Percentiles rank a stretch among this genome's conserved stretches.
phyloP scores from a whole-genome alignment of 2,329 filamentous ascomycete species.

The Rasamsonia emersonii region DNA sequence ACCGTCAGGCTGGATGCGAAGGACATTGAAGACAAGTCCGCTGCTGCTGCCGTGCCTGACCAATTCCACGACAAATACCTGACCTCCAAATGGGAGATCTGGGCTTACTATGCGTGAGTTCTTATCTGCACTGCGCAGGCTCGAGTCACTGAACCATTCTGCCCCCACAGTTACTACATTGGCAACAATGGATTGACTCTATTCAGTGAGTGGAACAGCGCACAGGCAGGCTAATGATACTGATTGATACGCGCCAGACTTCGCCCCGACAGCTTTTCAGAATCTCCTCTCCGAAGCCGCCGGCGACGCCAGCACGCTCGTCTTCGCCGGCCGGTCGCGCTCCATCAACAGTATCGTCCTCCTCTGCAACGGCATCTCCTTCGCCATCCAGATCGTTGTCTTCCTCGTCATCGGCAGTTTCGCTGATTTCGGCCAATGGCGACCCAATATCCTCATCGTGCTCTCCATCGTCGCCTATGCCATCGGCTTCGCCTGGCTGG shows the following conservation, averaged over 20 bases:
- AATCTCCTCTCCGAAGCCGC: conserved; percentile 56
- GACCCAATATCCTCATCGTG: conserved; percentile 54
- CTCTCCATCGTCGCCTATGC: conserved; percentile 54
- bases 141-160: conserved; percentile 15
- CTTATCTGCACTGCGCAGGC: conserved; percentile 3
- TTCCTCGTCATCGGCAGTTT: conserved; percentile 40
- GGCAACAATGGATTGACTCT: conserved; percentile 56
- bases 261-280: conserved; percentile 56
- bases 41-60: conserved; percentile 43
- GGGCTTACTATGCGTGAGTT: conserved; percentile 46
- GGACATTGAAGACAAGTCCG: conserved; percentile 9
- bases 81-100: conserved; percentile 48
- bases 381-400: conserved; percentile 54
- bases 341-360: conserved; percentile 60
- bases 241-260: conserved; percentile 30
- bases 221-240: not conserved
- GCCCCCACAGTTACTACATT: conserved; percentile 48
- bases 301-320: conserved; percentile 43
- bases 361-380: conserved; percentile 58
- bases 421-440: conserved; percentile 57
- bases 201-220: conserved; percentile 47
- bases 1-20: not conserved
- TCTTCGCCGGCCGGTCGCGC: conserved; percentile 48
- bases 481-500: conserved; percentile 59
- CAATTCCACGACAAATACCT: conserved; percentile 46